Conservation (phyloP, 306 rosid genomes). For the Rosa rugosa region DNA sequence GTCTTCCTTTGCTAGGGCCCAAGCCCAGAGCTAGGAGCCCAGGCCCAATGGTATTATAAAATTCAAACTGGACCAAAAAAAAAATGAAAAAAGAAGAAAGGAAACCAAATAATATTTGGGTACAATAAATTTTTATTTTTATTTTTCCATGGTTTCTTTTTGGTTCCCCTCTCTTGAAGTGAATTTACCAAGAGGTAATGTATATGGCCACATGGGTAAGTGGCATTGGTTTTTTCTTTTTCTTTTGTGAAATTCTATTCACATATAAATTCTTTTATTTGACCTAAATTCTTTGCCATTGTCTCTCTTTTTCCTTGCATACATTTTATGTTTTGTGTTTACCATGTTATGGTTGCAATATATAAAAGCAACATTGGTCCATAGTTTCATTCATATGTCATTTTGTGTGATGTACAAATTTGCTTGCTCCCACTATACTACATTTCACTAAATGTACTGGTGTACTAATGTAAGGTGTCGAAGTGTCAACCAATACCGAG, state of each 20-base stretch:
- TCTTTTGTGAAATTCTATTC: constrained; percentile 40
- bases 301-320: not conserved
- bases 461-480: not conserved
- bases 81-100: not conserved
- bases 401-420: not conserved
- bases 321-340: not conserved
- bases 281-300: constrained; percentile 17
- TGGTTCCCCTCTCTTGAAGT: constrained; percentile 20
- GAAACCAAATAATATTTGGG: constrained; percentile 18
- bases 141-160: not conserved
- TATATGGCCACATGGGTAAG: constrained; percentile 58
- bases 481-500: not conserved
- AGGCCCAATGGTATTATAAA: constrained; percentile 31
- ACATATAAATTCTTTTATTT: constrained; percentile 64
- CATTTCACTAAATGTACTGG: not conserved
- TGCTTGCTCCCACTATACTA: not conserved
- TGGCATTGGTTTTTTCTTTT: constrained; percentile 35
- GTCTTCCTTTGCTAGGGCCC: constrained; percentile 60
- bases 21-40: constrained; percentile 32
- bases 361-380: not conserved
- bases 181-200: constrained; percentile 42
- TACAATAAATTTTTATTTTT: constrained; percentile 21
- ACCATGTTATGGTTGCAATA: not conserved
- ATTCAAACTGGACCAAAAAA: constrained; percentile 1
- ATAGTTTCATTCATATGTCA: not conserved